These are phyloP conservation scores for Sphagnum tenellum DNA, from an alignment of 225 moss, liverwort and hornwort genomes.

Conservation along the genomic window DNA sequence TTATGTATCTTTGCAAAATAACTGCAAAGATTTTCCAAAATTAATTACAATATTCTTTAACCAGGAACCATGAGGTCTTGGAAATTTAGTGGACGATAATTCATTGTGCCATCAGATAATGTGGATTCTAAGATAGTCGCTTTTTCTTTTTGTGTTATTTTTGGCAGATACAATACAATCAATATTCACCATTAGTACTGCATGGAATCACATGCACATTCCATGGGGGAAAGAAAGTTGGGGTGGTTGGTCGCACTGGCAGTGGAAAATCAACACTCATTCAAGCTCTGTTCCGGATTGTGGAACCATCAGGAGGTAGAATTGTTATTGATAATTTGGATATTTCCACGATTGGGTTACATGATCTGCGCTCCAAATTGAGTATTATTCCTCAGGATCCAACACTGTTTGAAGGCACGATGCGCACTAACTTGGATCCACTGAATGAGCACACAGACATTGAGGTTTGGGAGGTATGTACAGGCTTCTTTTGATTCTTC, in stretches of 20 bases:
- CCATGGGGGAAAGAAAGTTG: conserved; percentile 46
- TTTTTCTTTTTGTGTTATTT: background rate
- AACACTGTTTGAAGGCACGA: conserved; percentile 48
- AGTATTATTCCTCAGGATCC: conserved; percentile 63
- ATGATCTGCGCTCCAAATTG: conserved; percentile 49
- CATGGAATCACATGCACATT: conserved; percentile 60
- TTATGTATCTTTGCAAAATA: too few species aligned
- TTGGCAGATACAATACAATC: conserved; percentile 43
- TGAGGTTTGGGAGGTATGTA: conserved; percentile 48
- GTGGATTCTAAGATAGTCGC: too few species aligned
- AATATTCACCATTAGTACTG: conserved; percentile 42
- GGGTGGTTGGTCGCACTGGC: conserved; percentile 47
- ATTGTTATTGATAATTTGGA: conserved; percentile 55
- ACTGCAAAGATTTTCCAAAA: too few species aligned
- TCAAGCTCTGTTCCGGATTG: conserved; percentile 54
- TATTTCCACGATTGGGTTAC: conserved; percentile 50
- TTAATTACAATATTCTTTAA: too few species aligned
- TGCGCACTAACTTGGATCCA: conserved; percentile 55
- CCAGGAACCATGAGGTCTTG: too few species aligned
- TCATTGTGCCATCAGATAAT: too few species aligned
- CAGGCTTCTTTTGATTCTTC: too few species aligned
- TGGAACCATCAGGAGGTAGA: conserved; percentile 43
- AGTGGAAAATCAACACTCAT: conserved; percentile 50
- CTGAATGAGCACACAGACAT: conserved; percentile 31
- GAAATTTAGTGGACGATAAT: too few species aligned